Percentiles rank a stretch among this genome's conserved stretches.
These are phyloP conservation scores for Grigorovia yakushimaensis DNA, from an alignment of 805 yeast species.

Conservation along the genomic window DNA sequence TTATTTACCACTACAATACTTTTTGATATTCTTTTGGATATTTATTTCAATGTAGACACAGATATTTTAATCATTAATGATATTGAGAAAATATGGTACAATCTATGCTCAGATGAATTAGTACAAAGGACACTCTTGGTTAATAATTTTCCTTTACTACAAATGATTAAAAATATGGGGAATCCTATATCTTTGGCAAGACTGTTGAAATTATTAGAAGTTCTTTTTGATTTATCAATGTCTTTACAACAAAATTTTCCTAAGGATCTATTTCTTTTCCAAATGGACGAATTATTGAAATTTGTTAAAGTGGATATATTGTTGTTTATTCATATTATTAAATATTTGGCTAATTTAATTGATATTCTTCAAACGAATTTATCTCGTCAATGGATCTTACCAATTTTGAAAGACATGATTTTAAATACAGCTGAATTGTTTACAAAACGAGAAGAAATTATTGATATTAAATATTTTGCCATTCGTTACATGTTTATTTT, in stretches of 20 bases:
- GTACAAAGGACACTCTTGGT: slow-evolving; percentile 16
- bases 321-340: slow-evolving; percentile 16
- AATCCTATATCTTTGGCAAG: slow-evolving; percentile 15
- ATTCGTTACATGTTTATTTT: slow-evolving; percentile 16
- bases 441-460: slow-evolving; percentile 8
- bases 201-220: slow-evolving; percentile 15
- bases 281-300: slow-evolving; percentile 8
- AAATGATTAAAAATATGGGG: slow-evolving; percentile 8
- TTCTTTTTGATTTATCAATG: slow-evolving; percentile 7
- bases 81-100: slow-evolving; percentile 17
- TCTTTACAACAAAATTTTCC: slow-evolving; percentile 11
- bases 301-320: slow-evolving; percentile 15
- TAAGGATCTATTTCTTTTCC: slow-evolving; percentile 13
- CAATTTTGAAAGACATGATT: slow-evolving; percentile 8
- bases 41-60: slow-evolving; percentile 16
- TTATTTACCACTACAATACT: slow-evolving; percentile 15
- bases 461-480: slow-evolving; percentile 16
- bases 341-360: slow-evolving; percentile 14
- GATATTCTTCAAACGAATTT: slow-evolving; percentile 1
- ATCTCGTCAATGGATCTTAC: slow-evolving; percentile 10
- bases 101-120: slow-evolving; percentile 14
- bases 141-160: slow-evolving; percentile 13
- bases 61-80: slow-evolving; percentile 15
- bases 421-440: slow-evolving; percentile 15
- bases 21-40: slow-evolving; percentile 14